A percentile compares a stretch with the other conserved stretches of the same genome.
phyloP scores from a whole-genome alignment of 2,329 filamentous ascomycete species.

The Hypoxylon sp. region DNA sequence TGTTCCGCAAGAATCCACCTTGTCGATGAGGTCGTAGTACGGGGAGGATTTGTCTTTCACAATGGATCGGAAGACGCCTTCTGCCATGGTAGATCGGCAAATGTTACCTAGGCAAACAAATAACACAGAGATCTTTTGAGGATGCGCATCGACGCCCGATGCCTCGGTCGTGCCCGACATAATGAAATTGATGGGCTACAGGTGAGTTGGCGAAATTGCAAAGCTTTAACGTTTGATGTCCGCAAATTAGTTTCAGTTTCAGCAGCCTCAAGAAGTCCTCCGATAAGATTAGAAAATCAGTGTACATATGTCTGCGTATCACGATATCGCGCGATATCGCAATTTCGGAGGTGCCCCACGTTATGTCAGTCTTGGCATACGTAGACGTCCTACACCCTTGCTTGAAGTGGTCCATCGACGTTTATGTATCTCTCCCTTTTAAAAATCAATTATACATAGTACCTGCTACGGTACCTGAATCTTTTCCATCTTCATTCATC shows the following conservation, averaged over 20 bases:
- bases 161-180: conserved; percentile 22
- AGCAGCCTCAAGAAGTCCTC: neutral
- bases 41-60: conserved; percentile 68
- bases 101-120: conserved; percentile 99
- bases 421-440: no score
- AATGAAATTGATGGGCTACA: neutral
- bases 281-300: neutral
- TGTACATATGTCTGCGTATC: no score
- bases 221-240: neutral
- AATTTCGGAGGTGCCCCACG: neutral
- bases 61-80: conserved; percentile 88
- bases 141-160: conserved; percentile 2
- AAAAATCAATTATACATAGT: no score
- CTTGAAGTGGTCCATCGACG: no score
- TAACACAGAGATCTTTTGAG: conserved; percentile 76
- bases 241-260: neutral
- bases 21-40: conserved; percentile 72
- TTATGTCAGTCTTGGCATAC: neutral
- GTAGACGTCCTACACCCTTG: neutral
- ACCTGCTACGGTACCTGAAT: no score
- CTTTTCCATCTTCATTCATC: no score
- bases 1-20: conserved; percentile 91
- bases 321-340: neutral
- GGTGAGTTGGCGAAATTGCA: neutral
- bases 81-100: conserved; percentile 94